These are phyloP conservation scores for Sesbania bispinosa DNA, from an alignment of 306 rosid genomes.

Conservation along the genomic window DNA sequence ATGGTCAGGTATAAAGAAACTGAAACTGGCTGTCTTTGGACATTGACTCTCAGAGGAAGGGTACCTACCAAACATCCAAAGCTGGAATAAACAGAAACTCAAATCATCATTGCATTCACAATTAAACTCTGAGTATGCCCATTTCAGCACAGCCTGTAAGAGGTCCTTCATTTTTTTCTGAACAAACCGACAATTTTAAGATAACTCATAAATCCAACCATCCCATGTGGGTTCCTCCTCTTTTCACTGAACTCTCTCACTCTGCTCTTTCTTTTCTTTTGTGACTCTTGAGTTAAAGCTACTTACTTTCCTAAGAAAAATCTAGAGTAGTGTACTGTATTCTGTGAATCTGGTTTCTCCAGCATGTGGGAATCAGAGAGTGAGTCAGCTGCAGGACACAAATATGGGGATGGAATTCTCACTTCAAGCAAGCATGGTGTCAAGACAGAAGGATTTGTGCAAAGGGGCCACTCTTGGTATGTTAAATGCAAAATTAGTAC, in stretches of 20 bases:
- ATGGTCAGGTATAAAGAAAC: constrained; percentile 8
- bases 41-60: not conserved
- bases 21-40: constrained; percentile 9
- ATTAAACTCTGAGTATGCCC: constrained; percentile 54
- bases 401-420: constrained; percentile 63
- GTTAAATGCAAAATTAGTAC: constrained; percentile 16
- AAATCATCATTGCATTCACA: constrained; percentile 25
- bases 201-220: constrained; percentile 56
- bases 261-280: constrained; percentile 15
- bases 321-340: constrained; percentile 8
- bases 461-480: constrained; percentile 85
- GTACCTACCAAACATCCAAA: constrained; percentile 13
- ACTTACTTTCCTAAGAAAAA: constrained; percentile 32
- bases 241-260: constrained; percentile 8
- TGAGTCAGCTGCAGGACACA: constrained; percentile 53
- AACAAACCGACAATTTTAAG: constrained; percentile 63
- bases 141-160: constrained; percentile 78
- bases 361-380: constrained; percentile 97
- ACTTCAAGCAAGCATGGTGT: constrained; percentile 65
- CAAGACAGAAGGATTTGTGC: constrained; percentile 85
- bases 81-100: constrained; percentile 22
- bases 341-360: constrained; percentile 28
- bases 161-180: constrained; percentile 18
- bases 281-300: constrained; percentile 22
- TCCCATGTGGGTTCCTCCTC: constrained; percentile 63